These are phyloP conservation scores for Entomortierella beljakovae DNA, from an alignment of 192 early-diverging fungal species.

Conservation along the genomic window DNA sequence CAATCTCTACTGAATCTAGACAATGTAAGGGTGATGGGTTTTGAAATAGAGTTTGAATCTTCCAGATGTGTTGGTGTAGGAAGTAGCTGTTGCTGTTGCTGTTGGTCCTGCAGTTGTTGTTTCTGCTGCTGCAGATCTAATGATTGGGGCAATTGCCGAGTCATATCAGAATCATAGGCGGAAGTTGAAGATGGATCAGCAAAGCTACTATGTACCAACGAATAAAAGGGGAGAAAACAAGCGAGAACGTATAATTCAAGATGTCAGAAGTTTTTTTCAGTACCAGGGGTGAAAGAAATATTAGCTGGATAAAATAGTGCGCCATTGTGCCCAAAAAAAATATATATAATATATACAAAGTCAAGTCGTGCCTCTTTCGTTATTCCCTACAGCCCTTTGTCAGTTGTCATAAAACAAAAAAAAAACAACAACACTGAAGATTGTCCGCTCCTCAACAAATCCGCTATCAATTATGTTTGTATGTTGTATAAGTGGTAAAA, in stretches of 20 bases:
- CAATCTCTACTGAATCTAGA: conserved; percentile 45
- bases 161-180: conserved; percentile 25
- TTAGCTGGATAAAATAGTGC: background rate
- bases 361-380: too few species aligned
- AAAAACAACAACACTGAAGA: too few species aligned
- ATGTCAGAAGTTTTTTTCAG: too few species aligned
- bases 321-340: background rate
- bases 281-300: background rate
- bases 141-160: conserved; percentile 11
- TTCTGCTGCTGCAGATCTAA: conserved; percentile 33
- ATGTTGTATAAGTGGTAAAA: too few species aligned
- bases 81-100: conserved; percentile 7
- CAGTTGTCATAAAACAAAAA: too few species aligned
- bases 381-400: too few species aligned
- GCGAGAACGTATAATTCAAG: background rate
- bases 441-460: too few species aligned
- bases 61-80: background rate
- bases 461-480: too few species aligned
- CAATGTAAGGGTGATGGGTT: conserved; percentile 20
- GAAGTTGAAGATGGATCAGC: conserved; percentile 26
- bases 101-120: conserved; percentile 12
- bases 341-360: too few species aligned
- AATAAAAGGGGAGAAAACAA: background rate
- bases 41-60: background rate
- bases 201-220: conserved; percentile 8